Conservation (phyloP, 2,329 filamentous ascomycete genomes). For the Blumeria graminis region DNA sequence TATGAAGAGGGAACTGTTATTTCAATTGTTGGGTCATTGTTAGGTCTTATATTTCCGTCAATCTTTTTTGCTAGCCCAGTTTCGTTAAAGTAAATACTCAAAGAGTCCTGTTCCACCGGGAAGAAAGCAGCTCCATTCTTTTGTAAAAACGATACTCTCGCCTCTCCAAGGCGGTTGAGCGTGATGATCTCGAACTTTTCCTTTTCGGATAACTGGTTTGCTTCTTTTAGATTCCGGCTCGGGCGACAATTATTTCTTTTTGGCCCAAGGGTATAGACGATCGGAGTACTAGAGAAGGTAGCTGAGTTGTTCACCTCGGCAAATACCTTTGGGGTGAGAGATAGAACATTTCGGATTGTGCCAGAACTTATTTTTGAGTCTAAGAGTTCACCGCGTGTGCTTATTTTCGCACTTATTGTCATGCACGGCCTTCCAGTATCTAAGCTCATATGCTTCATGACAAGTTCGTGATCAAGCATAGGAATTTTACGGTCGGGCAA, state of each 20-base stretch:
- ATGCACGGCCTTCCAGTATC: constrained; percentile 25
- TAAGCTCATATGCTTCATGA: constrained; percentile 30
- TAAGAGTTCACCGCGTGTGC: constrained; percentile 26
- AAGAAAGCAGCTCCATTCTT: constrained; percentile 5
- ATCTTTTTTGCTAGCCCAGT: constrained; percentile 1
- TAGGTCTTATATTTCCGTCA: constrained; percentile 2
- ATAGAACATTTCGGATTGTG: constrained; percentile 28
- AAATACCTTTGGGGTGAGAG: constrained; percentile 28
- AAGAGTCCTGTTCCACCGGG: background rate
- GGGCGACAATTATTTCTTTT: constrained; percentile 6
- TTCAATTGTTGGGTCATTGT: constrained; percentile 11
- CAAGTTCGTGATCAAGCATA: constrained; percentile 30
- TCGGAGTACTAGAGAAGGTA: background rate
- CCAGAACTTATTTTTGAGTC: constrained; percentile 30
- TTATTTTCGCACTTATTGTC: constrained; percentile 36
- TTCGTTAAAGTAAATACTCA: constrained; percentile 5
- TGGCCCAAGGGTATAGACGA: constrained; percentile 5
- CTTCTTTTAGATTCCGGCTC: constrained; percentile 20
- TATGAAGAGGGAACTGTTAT: constrained; percentile 4
- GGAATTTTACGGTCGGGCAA: constrained; percentile 30
- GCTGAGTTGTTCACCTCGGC: constrained; percentile 13
- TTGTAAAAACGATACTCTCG: constrained; percentile 7
- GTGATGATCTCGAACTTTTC: constrained; percentile 23
- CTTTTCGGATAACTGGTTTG: constrained; percentile 18
- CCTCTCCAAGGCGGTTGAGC: constrained; percentile 24